Evolutionary conservation across 805 yeast genomes (phyloP), one percentile per base, ranked within the genome.

Genomic region (Myxozyma sirexii): DNA sequence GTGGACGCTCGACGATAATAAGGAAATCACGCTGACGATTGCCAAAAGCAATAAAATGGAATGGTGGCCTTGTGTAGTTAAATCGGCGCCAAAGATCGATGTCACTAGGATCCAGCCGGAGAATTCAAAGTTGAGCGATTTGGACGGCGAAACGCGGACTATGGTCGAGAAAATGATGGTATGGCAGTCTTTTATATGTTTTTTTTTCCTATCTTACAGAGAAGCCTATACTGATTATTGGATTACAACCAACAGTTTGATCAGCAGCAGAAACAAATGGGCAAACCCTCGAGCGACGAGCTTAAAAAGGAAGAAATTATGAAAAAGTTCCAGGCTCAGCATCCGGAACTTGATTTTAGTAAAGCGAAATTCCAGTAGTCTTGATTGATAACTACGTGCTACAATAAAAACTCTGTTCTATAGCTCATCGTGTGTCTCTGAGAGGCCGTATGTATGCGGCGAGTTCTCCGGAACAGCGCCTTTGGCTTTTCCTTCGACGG

Each of bases 31-130:
- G 8, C 60, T 78, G 19, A 69, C 74, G 7, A 67, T 78, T 17
- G 78, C 76, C 37, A 78, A 78, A 64, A 46, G 50, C 44, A 74
- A 71, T 64, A 64, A 70, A 48, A 67, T 68, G 53, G 77, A 77
- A 54, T 79, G 81, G 81, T 78, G 81, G 81, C 80, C 81, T 19
- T 79, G 75, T 59, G 79, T 79, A 8, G 73, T 78, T 3, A 70
- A 68, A 3, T 43, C 71, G 2, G 80, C 77, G 45, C 79, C 80
- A 39, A 74, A 75, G 63, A 76, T 77, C 53, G 80, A 78, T 62
- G 74, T 75, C 26, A 64, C 73, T 24, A 69, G 73, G 59, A 70
- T 78, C 45, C 71, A 70, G 69, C 81, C 81, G 3, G 81, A 78
- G 64, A 70, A 70, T 53, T 67, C 76, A 13, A 70, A 71, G 43